These are phyloP conservation scores for Podospora bellae-mahoneyi DNA, from an alignment of 495 filamentous ascomycete genomes.

Conservation along the genomic window DNA sequence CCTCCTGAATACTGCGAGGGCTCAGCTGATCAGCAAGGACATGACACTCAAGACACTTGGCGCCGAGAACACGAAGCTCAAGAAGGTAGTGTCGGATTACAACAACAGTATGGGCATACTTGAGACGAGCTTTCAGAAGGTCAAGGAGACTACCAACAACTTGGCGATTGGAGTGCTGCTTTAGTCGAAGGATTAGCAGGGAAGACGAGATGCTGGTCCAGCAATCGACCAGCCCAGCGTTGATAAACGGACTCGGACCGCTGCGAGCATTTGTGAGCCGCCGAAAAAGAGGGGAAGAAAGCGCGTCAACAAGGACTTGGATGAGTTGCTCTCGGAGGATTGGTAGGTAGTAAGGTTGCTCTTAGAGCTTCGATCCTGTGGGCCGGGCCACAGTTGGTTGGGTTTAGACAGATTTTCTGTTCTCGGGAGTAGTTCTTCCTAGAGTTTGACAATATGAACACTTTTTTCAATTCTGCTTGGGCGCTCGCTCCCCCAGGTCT, in stretches of 20 bases:
- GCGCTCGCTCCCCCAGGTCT: too few relatives aligned
- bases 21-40: background rate
- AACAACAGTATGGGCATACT: background rate
- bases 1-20: background rate
- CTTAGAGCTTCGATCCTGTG: too few relatives aligned
- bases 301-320: too few relatives aligned
- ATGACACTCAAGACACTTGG: background rate
- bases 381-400: too few relatives aligned
- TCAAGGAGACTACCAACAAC: background rate
- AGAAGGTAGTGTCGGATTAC: background rate
- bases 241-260: background rate
- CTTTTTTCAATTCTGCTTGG: too few relatives aligned
- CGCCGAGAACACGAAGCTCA: background rate
- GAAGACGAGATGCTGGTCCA: background rate
- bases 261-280: background rate
- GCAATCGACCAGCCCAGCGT: too few relatives aligned
- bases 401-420: too few relatives aligned
- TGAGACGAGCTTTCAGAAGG: background rate
- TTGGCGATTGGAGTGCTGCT: background rate
- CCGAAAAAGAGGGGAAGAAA: too few relatives aligned
- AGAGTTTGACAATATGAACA: too few relatives aligned
- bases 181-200: background rate
- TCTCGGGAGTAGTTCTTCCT: too few relatives aligned
- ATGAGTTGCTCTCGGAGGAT: too few relatives aligned
- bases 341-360: too few relatives aligned